Evolutionary conservation across 1,139 yeast genomes (phyloP).

Genomic region (Magnusiomyces starmeri): DNA sequence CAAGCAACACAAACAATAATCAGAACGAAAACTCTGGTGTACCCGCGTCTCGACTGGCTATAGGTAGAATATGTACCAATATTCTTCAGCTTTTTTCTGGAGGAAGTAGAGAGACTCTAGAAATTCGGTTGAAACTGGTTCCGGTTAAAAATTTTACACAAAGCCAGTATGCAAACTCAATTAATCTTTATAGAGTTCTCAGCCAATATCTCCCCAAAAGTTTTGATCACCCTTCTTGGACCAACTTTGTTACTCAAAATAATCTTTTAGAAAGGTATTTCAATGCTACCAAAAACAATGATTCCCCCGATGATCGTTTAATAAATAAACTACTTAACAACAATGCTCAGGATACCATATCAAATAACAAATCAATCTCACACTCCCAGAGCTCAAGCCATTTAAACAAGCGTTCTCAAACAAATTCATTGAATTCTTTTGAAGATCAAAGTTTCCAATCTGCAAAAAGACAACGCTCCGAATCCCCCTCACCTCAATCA

Average conservation of each 20-base stretch:
- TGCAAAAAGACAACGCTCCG: constrained; percentile 3
- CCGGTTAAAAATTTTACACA: constrained; percentile 20
- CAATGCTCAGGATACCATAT: not conserved
- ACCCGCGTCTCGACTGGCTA: constrained; percentile 3
- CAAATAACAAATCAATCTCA: not conserved
- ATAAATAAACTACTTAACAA: constrained; percentile 1
- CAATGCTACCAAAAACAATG: constrained; percentile 5
- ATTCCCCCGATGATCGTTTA: not conserved
- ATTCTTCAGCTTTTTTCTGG: constrained; percentile 14
- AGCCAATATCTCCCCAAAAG: constrained; percentile 18
- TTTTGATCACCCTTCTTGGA: constrained; percentile 22
- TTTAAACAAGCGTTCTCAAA: not conserved
- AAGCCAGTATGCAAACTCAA: constrained; percentile 19
- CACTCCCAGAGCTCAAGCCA: not conserved
- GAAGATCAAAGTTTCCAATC: not conserved
- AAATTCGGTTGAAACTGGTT: constrained; percentile 21
- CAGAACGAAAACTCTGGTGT: not conserved
- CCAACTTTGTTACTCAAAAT: constrained; percentile 16
- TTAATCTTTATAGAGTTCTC: constrained; percentile 19
- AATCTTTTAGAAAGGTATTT: constrained; percentile 5
- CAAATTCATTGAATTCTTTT: constrained; percentile 16
- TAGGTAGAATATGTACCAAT: constrained; percentile 15
- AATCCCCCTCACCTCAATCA: not conserved
- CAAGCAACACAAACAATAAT: not conserved
- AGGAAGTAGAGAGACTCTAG: constrained; percentile 14